Base-by-base conservation (phyloP, 208 protist genomes). In the Wallacemonas collosoma region DNA sequence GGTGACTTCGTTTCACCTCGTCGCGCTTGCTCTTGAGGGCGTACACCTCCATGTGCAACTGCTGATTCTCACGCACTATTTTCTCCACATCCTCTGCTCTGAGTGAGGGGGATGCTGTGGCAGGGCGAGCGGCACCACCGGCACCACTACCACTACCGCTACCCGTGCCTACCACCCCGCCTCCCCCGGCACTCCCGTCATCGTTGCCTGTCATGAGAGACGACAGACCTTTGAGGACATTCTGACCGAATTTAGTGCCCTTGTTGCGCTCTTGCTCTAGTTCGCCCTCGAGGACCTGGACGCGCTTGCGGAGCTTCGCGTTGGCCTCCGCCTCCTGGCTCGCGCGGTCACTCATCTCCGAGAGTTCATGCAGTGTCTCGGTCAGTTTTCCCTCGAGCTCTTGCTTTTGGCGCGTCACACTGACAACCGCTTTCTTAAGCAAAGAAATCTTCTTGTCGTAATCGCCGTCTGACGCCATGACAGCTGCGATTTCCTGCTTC, bases 371-470 rank as follows among this genome's bases (percentile, higher is more conserved):
- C 66, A 95, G 79, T 45, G 94, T 79, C 26, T 81, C 76, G 57
- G 83, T 80, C 55, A 95, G 73, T 65, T 86, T 65, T 36, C 62
- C 64, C 68, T 94, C 88, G 11, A 93, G 57, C 62, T 92, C 70
- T 48, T 93, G 88, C 75, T 94, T 95, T 53, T 94, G 89, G 57
- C 86, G 85, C n/a, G 92, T 95, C 15, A 93, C 85, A 14, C 68
- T 83, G 8, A 93, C 87, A 39, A 95, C 88, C 4, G 89, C 89
- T 67, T 88, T 93, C 73, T 94, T 94, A 2, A 96, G 74, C 26
- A 94, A 68, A 26, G 87, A 86, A 63, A 94, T 92, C 72, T 94
- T 96, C 64, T 90, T 85, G 63, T 93, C 80, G 45, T 73, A 73
- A 51, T 93, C 86, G 14, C 88, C 88, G 53, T 87, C 79, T 9